These are phyloP conservation scores for Fragilaria crotonensis DNA, from an alignment of 108 stramenopile genomes.

Conservation along the genomic window DNA sequence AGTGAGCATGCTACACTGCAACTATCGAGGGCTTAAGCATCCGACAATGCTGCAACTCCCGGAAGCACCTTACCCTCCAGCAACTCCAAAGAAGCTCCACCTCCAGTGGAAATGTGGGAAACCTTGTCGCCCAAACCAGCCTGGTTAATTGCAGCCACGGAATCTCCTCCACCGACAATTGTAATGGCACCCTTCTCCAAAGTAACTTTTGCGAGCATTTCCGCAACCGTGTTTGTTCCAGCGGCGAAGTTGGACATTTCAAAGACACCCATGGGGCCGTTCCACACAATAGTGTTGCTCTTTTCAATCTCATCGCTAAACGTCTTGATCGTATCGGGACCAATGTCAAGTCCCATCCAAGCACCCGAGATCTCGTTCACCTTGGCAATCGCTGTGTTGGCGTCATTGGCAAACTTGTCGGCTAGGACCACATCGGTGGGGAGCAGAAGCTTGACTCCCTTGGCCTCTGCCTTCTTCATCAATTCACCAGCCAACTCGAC, in stretches of 20 bases:
- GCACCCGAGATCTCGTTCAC: slow-evolving; percentile 85
- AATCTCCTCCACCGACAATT: slow-evolving; percentile 96
- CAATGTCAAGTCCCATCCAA: slow-evolving; percentile 98
- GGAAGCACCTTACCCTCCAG: slow-evolving; percentile 97
- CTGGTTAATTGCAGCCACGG: slow-evolving; percentile 93
- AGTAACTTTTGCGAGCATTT: slow-evolving; percentile 89
- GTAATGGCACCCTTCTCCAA: slow-evolving; percentile 79
- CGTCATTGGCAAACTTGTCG: slow-evolving; percentile 86
- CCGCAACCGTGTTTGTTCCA: slow-evolving; percentile 83
- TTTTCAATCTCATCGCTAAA: slow-evolving; percentile 75
- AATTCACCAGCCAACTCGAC: slow-evolving; percentile 82
- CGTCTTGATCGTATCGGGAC: slow-evolving; percentile 77
- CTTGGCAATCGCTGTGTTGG: slow-evolving; percentile 68
- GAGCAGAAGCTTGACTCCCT: slow-evolving; percentile 90
- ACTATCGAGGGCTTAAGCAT: too few species aligned
- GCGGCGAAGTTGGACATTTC: slow-evolving; percentile 90
- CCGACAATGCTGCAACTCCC: slow-evolving; percentile 81
- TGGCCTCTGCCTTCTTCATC: slow-evolving; percentile 92
- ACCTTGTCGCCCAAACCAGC: slow-evolving; percentile 89
- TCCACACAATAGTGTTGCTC: slow-evolving; percentile 93
- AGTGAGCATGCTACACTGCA: too few species aligned
- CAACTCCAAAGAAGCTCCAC: slow-evolving; percentile 94
- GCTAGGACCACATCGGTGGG: slow-evolving; percentile 92
- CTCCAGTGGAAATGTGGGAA: slow-evolving; percentile 93
- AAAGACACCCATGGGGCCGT: slow-evolving; percentile 90